Evolutionary conservation across 441 rosid species (phyloP).

Genomic region (Arabidopsis lyrata): DNA sequence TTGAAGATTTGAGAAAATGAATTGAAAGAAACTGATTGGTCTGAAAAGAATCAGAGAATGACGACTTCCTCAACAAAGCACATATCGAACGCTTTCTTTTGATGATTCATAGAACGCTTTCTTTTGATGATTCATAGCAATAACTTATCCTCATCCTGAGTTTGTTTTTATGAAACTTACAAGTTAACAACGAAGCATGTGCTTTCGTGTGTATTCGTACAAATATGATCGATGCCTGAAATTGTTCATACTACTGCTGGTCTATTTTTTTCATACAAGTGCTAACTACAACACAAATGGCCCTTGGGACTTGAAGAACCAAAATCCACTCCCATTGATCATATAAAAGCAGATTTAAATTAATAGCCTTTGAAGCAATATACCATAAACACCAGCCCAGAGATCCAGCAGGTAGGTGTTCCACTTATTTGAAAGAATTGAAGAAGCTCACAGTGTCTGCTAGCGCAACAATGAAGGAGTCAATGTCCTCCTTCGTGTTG

Average conservation of each 20-base stretch:
- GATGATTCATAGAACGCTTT: neutral
- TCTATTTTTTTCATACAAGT: neutral
- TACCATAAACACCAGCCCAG: conserved; percentile 20
- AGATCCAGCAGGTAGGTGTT: conserved; percentile 13
- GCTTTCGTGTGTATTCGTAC: neutral
- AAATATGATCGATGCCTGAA: neutral
- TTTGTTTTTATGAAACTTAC: neutral
- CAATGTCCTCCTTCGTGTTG: conserved; percentile 89
- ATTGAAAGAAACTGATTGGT: conserved; percentile 9
- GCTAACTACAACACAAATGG: conserved; percentile 33
- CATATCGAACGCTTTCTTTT: neutral
- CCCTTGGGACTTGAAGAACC: conserved; percentile 23
- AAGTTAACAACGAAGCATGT: neutral
- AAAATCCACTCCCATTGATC: conserved; percentile 1
- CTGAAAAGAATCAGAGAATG: neutral
- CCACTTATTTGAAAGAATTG: conserved; percentile 62
- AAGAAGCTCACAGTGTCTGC: conserved; percentile 82
- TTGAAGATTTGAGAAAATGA: conserved; percentile 11
- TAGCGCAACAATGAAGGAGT: conserved; percentile 70
- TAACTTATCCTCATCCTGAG: neutral
- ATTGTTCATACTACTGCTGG: neutral
- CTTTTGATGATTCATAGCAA: neutral
- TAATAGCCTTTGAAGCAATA: conserved; percentile 9
- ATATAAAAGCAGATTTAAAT: neutral
- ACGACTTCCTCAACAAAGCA: neutral